Conservation (phyloP, 768 basidiomycete species). For the Suillus lakei region DNA sequence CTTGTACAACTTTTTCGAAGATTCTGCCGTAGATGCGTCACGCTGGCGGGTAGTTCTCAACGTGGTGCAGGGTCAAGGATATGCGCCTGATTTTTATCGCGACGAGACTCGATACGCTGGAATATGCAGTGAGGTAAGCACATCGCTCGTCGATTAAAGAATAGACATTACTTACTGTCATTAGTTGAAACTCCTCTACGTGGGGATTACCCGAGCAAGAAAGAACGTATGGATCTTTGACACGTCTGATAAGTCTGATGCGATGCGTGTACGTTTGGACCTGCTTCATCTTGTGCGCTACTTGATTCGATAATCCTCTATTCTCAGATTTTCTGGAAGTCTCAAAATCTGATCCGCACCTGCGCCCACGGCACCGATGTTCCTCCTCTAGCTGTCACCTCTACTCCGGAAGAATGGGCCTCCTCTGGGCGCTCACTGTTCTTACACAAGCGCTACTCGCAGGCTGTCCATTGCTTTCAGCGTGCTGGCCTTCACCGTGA, state of each 20-base stretch:
- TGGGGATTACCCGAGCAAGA: slow-evolving; percentile 71
- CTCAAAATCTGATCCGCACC: slow-evolving; percentile 47
- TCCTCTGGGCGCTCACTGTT: slow-evolving; percentile 45
- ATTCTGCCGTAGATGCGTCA: slow-evolving; percentile 52
- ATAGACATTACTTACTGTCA: neutral
- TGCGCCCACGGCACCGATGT: slow-evolving; percentile 52
- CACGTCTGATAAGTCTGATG: slow-evolving; percentile 55
- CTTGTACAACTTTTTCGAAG: slow-evolving; percentile 75
- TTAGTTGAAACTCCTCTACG: slow-evolving; percentile 71
- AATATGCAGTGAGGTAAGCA: slow-evolving; percentile 60
- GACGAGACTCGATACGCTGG: slow-evolving; percentile 53
- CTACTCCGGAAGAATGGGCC: slow-evolving; percentile 51
- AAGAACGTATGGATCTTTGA: slow-evolving; percentile 76
- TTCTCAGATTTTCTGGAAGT: slow-evolving; percentile 56
- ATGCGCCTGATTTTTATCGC: slow-evolving; percentile 49
- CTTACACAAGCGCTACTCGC: slow-evolving; percentile 38
- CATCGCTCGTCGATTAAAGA: neutral
- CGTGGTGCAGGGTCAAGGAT: slow-evolving; percentile 31
- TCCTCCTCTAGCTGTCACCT: slow-evolving; percentile 58
- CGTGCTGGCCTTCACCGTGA: slow-evolving; percentile 49
- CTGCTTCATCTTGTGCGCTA: neutral
- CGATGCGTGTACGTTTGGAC: slow-evolving; percentile 54
- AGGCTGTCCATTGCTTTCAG: slow-evolving; percentile 59
- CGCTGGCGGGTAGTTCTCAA: slow-evolving; percentile 68
- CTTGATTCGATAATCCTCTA: neutral